phyloP scores from a whole-genome alignment of 2,329 filamentous ascomycete species.

The Ceratocystis alfenasii region DNA sequence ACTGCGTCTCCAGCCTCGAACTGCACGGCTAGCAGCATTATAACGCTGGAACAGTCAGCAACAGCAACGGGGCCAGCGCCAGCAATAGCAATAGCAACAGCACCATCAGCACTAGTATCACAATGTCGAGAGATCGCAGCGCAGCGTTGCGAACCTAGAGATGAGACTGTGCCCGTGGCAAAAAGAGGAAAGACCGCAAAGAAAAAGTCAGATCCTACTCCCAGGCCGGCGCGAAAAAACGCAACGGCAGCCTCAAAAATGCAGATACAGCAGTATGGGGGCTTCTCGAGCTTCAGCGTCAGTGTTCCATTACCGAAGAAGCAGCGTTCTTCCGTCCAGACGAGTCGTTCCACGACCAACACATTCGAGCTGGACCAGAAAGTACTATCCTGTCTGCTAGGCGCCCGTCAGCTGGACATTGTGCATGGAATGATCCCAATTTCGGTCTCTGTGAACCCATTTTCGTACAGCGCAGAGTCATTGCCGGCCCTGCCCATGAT shows the following conservation, averaged over 20 bases:
- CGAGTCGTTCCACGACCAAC: neutral
- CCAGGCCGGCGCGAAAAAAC: conserved; percentile 15
- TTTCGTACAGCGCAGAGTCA: neutral
- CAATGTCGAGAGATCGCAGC: neutral
- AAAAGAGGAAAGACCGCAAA: neutral
- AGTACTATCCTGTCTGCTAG: conserved; percentile 16
- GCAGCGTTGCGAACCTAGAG: neutral
- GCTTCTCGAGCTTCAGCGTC: conserved; percentile 19
- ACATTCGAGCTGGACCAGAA: conserved; percentile 16
- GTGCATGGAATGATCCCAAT: neutral
- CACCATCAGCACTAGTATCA: neutral
- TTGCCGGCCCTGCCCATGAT: neutral
- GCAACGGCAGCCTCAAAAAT: conserved; percentile 2
- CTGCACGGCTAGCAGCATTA: no score
- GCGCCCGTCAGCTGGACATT: conserved; percentile 17
- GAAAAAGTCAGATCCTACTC: conserved; percentile 2
- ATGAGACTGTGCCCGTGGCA: neutral
- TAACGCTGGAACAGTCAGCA: neutral
- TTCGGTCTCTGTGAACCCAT: neutral
- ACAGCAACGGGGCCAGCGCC: neutral
- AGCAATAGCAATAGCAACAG: neutral
- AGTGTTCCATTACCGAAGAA: neutral
- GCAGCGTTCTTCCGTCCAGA: neutral
- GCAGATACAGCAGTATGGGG: conserved; percentile 15
- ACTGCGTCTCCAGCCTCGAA: no score